phyloP scores from a whole-genome alignment of 2,329 filamentous ascomycete species.

The Fusarium drepaniforme region DNA sequence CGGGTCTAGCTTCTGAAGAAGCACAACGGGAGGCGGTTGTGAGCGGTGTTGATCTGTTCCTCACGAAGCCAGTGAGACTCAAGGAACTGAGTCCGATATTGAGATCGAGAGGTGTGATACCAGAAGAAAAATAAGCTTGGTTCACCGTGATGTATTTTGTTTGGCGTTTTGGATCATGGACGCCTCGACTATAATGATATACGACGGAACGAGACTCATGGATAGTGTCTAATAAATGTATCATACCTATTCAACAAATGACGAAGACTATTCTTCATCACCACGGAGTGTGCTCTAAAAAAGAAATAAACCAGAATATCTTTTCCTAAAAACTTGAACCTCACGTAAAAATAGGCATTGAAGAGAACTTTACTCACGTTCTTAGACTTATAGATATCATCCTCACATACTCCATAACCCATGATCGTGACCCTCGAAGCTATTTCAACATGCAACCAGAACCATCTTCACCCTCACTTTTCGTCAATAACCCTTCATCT shows the following conservation, averaged over 20 bases:
- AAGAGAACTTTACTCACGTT: neutral
- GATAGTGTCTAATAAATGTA: neutral
- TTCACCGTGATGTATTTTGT: neutral
- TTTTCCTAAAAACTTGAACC: neutral
- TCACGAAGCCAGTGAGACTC: conserved; percentile 65
- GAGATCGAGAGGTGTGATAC: conserved; percentile 28
- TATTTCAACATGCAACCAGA: neutral
- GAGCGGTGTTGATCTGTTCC: conserved; percentile 65
- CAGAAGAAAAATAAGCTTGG: conserved; percentile 11
- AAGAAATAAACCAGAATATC: neutral
- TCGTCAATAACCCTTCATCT: neutral
- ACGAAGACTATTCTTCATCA: neutral
- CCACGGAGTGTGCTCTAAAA: neutral
- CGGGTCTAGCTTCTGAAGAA: conserved; percentile 62
- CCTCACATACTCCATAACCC: neutral
- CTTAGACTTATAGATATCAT: neutral
- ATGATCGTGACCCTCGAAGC: neutral
- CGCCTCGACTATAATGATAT: neutral
- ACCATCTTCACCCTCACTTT: neutral
- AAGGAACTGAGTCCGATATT: conserved; percentile 50
- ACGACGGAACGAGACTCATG: neutral
- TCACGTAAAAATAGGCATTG: neutral
- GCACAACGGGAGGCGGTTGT: conserved; percentile 66
- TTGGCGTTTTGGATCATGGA: neutral
- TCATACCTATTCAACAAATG: neutral